Conservation (phyloP, 805 yeast species). For the Kurtzmaniella fragi region DNA sequence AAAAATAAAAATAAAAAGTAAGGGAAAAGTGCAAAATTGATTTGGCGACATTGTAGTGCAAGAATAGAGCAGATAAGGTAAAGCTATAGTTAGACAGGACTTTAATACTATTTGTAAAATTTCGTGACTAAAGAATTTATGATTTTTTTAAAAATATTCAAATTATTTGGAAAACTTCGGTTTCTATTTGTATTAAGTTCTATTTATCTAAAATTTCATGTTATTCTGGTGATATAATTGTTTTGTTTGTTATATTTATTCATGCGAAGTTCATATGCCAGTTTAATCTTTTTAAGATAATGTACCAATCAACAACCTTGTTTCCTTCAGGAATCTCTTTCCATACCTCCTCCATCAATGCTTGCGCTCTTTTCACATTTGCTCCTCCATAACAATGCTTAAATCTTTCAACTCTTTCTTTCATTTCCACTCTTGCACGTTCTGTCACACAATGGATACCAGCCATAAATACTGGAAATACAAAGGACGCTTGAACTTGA, state of each 20-base stretch:
- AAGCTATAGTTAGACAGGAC: too few relatives aligned
- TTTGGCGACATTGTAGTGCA: too few relatives aligned
- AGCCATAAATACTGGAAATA: constrained; percentile 75
- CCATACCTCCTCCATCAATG: constrained; percentile 48
- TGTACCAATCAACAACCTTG: constrained; percentile 68
- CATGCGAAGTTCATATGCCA: constrained; percentile 80
- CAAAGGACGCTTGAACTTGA: constrained; percentile 63
- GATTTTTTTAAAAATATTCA: too few relatives aligned
- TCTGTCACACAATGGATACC: constrained; percentile 60
- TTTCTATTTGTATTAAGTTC: too few relatives aligned
- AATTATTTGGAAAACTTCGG: too few relatives aligned
- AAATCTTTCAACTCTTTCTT: constrained; percentile 47
- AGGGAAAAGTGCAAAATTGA: too few relatives aligned
- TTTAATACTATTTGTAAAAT: too few relatives aligned
- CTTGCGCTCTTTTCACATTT: constrained; percentile 46
- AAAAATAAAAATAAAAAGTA: too few relatives aligned
- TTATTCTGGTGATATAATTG: too few relatives aligned
- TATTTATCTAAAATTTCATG: too few relatives aligned
- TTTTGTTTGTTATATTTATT: neutral
- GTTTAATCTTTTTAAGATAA: constrained; percentile 56
- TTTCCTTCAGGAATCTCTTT: constrained; percentile 46
- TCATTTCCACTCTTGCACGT: constrained; percentile 51
- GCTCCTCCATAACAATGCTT: constrained; percentile 64
- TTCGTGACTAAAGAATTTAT: too few relatives aligned
- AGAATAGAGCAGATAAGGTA: too few relatives aligned